A percentile compares a stretch with the other conserved stretches of the same genome.
Evolutionary conservation across 1,284 basidiomycete genomes (phyloP).

Genomic region (Cystobasidium slooffiae): DNA sequence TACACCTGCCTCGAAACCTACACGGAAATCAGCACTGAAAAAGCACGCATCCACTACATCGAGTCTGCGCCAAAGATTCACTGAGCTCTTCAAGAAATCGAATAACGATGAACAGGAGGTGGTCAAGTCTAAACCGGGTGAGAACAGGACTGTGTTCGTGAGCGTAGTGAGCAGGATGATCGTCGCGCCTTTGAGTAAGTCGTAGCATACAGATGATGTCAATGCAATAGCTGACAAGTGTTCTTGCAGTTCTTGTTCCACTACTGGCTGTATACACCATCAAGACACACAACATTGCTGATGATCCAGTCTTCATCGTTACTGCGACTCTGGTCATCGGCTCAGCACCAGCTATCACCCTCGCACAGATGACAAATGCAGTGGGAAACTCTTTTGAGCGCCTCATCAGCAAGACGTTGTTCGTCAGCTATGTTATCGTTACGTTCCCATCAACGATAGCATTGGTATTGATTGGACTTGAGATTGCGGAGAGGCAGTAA

Average conservation of each 20-base stretch:
- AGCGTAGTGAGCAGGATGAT: constrained; percentile 42
- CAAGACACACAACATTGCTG: constrained; percentile 49
- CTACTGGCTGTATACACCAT: constrained; percentile 52
- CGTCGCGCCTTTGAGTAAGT: constrained; percentile 42
- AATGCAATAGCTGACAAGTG: constrained; percentile 55
- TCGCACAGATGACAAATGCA: constrained; percentile 50
- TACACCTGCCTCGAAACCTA: constrained; percentile 13
- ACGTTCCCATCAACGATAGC: constrained; percentile 47
- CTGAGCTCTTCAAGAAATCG: constrained; percentile 37
- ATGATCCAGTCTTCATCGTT: constrained; percentile 52
- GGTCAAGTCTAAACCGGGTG: constrained; percentile 28
- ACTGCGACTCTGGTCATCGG: constrained; percentile 52
- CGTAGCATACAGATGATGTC: constrained; percentile 54
- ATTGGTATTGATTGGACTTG: constrained; percentile 32
- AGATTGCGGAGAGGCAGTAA: constrained; percentile 35
- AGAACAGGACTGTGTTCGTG: constrained; percentile 32
- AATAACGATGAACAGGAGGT: constrained; percentile 7
- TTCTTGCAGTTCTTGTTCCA: constrained; percentile 57
- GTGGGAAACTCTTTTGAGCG: constrained; percentile 45
- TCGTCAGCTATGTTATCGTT: constrained; percentile 54
- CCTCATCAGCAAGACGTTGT: constrained; percentile 50
- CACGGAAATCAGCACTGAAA: constrained; percentile 40
- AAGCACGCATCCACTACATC: constrained; percentile 7
- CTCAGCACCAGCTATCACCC: constrained; percentile 51
- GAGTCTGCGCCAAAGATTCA: not conserved